Conservation (phyloP, 305 asterid species). For the Stenogyne calaminthoides region DNA sequence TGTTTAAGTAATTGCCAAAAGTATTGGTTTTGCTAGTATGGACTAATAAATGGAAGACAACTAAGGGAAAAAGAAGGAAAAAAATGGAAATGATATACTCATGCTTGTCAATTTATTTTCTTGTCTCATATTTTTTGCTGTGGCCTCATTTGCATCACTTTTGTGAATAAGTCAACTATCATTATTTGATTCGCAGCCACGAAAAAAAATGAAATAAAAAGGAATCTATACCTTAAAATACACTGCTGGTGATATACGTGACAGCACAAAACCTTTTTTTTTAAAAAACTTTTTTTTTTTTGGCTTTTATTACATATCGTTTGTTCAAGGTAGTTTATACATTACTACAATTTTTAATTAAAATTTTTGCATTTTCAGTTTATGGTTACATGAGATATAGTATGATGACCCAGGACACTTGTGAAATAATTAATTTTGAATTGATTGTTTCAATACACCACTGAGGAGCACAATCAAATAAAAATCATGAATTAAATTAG, state of each 20-base stretch:
- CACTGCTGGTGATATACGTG: background rate
- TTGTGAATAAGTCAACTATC: slow-evolving; percentile 29
- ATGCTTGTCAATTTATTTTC: slow-evolving; percentile 15
- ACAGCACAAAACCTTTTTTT: background rate
- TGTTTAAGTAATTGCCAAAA: no score
- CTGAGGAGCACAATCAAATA: background rate
- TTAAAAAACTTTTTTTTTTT: no score
- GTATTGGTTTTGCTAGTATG: background rate
- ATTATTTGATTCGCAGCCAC: slow-evolving; percentile 14
- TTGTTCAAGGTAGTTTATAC: background rate
- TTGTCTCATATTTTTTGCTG: slow-evolving; percentile 15
- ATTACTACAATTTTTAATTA: background rate
- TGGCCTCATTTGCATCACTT: slow-evolving; percentile 34
- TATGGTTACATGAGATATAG: background rate
- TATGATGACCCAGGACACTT: background rate
- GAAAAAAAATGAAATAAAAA: background rate
- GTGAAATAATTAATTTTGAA: no score
- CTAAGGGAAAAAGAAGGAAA: background rate
- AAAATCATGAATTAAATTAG: no score
- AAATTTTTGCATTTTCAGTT: background rate
- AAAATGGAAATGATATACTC: background rate
- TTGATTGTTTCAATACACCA: no score
- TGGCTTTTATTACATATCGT: background rate
- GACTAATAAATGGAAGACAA: slow-evolving; percentile 1
- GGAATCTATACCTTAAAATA: background rate